Percentiles rank a stretch among this genome's conserved stretches.
These are phyloP conservation scores for Epichloe bromicola DNA, from an alignment of 2,329 filamentous ascomycete genomes.

Conservation along the genomic window DNA sequence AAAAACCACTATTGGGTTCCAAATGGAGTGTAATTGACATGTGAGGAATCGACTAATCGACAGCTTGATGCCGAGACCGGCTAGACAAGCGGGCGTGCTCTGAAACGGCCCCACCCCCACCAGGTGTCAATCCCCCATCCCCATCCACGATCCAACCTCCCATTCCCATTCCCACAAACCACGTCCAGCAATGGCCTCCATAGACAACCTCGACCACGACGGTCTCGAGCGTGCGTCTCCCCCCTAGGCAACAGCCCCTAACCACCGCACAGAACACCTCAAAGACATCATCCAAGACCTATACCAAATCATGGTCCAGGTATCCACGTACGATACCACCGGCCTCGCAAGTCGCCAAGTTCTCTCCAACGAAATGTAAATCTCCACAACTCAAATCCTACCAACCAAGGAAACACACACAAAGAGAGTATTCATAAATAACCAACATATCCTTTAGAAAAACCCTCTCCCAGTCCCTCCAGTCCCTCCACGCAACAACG, in stretches of 20 bases:
- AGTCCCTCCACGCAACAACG: slow-evolving; percentile 27
- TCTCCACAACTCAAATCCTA: neutral
- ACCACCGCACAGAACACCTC: slow-evolving; percentile 33
- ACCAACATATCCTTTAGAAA: slow-evolving; percentile 17
- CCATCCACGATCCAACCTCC: too few relatives aligned
- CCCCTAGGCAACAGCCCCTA: neutral
- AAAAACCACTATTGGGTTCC: too few relatives aligned
- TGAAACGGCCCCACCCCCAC: too few relatives aligned
- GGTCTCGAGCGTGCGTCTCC: slow-evolving; percentile 28
- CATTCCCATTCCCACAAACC: neutral
- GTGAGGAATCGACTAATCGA: too few relatives aligned
- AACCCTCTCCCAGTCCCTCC: slow-evolving; percentile 26
- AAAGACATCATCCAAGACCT: slow-evolving; percentile 51
- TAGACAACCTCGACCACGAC: slow-evolving; percentile 25
- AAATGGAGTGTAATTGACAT: too few relatives aligned
- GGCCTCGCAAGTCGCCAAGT: slow-evolving; percentile 40
- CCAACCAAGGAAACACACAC: neutral
- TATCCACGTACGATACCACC: slow-evolving; percentile 45
- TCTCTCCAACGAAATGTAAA: slow-evolving; percentile 39
- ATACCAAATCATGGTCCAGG: slow-evolving; percentile 51
- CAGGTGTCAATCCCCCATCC: too few relatives aligned
- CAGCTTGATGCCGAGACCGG: too few relatives aligned
- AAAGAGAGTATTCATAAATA: neutral
- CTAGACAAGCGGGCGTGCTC: too few relatives aligned
- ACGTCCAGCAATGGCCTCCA: slow-evolving; percentile 20